Base-by-base conservation (phyloP, 805 yeast genomes). In the Ogataea angusta region DNA sequence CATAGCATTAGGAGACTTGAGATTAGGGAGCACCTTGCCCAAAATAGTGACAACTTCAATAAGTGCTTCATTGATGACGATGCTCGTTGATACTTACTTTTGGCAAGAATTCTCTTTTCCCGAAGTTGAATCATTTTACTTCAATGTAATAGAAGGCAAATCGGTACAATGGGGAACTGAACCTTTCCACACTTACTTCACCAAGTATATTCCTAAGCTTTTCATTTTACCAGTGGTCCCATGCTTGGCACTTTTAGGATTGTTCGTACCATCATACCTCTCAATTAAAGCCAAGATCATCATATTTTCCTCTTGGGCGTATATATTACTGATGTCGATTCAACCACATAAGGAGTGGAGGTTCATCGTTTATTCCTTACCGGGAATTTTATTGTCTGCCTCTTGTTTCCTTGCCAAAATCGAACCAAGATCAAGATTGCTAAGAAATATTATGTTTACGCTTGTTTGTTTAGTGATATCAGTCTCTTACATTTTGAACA, bases 281-380 rank as follows among this genome's bases (percentile, higher is more conserved):
- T 57, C 59, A 18, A 56, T 58, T 52, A 55, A 13, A 1, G 52
- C 77, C 26, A 70, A 75, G 29, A 62, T 80, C 5, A 54, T 81
- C 19, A 68, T 75, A 2, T 44, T 74, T 13, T 67, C 87, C 1
- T 65, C 84, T 0, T 30, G 80, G 1, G 36, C 75, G 12, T 90
- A 68, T 55, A 70, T 89, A n/a, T 46, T 67, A 2, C 53, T 78
- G 5, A 72, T 89, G 73, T 88, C 96, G 0, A 59, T 82, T 37
- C 93, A 85, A 60, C 89, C 93, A 3, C 97, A 91, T 54, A 91
- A 91, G 59, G 98, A 91, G 67, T 87, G 95, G 95, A 75, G 97
- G 52, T 91, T 91, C 55, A 78, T 91, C 29, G 68, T 83, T 13
- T 91, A 90, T 60, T 67, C 80, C 0, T 65, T 84, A 4, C 96